These are phyloP conservation scores for Golubevia pallescens DNA, from an alignment of 1,284 basidiomycete genomes.

Conservation along the genomic window DNA sequence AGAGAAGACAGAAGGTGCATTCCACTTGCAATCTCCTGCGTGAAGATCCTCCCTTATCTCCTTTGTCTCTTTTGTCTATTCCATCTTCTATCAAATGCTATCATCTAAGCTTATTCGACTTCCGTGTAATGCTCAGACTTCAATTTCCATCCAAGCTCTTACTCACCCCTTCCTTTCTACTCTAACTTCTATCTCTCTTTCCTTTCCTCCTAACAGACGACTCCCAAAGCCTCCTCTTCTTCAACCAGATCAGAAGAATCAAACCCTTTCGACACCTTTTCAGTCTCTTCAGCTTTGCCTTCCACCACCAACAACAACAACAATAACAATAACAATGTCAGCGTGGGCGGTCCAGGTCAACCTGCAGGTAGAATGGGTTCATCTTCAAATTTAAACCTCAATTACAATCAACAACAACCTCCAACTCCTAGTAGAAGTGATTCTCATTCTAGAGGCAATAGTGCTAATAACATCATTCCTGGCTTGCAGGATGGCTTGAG, in stretches of 20 bases:
- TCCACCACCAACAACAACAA: background rate
- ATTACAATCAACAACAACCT: constrained; percentile 21
- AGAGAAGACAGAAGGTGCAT: background rate
- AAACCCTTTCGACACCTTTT: constrained; percentile 48
- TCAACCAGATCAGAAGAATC: constrained; percentile 34
- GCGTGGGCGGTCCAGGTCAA: background rate
- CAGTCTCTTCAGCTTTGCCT: constrained; percentile 3
- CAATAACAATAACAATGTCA: too few relatives aligned
- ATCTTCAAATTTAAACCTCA: constrained; percentile 3
- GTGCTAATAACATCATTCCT: constrained; percentile 8
- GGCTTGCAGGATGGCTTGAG: constrained; percentile 26
- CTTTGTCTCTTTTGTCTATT: background rate
- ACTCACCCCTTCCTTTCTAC: background rate
- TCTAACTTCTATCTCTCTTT: background rate
- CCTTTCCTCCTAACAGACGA: constrained; percentile 20
- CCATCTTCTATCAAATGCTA: background rate
- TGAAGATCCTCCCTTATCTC: background rate
- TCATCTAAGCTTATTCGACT: constrained; percentile 1
- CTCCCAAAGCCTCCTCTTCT: constrained; percentile 40
- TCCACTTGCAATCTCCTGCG: background rate
- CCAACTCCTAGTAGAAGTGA: constrained; percentile 16
- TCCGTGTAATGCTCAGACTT: background rate
- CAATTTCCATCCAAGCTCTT: background rate
- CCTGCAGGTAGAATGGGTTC: background rate
- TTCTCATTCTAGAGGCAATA: constrained; percentile 29